Evolutionary conservation across 164 flowering plant genomes (phyloP), one percentile per base, ranked within the genome.

Genomic region (Piper betle): DNA sequence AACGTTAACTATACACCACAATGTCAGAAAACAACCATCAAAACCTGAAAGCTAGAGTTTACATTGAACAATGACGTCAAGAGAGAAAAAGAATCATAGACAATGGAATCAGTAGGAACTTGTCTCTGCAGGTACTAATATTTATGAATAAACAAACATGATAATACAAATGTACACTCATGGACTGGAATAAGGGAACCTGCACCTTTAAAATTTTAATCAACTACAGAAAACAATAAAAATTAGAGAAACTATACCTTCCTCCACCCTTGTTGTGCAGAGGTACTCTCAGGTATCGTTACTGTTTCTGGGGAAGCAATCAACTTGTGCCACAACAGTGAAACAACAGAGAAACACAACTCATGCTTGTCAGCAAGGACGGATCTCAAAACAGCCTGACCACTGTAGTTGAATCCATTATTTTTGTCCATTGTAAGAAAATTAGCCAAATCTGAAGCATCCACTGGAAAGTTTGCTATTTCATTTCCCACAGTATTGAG

Each of bases 261-360:
- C 61, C 98, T 76, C 98, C 98, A 92, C 66, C 98, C 98, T 71
- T 89, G 98, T 64, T 89, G 98, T 17, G 98, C 97, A 66, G 98
- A 92, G 58, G 98, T 92, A 74, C 98, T 81, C 73, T 89, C 96
- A 48, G 85, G 90, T 79, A 73, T 72, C 19, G 80, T 82, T 71
- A 84, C 84, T 58, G 81, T 89, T 73, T 92, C 98, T 19, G 98
- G 97, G 16, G 84, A 25, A 25, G 33, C 33, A 25, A 25, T 25
- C 33, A 25, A 25, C 33, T 25, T 25, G 33, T 25, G 33, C 98
- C 96, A 92, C 65, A 92, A 76, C 64, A 92, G 67, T 46, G 98
- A 89, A 62, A 92, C 96, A 73, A 92, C 98, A 59, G 98, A 84
- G 69, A 92, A 83, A 62, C 94, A 92, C 58, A 92, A 63, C 64